Percentiles rank a stretch among this genome's conserved stretches.
Evolutionary conservation across 345 rosid genomes (phyloP).

Genomic region (Boechera stricta): DNA sequence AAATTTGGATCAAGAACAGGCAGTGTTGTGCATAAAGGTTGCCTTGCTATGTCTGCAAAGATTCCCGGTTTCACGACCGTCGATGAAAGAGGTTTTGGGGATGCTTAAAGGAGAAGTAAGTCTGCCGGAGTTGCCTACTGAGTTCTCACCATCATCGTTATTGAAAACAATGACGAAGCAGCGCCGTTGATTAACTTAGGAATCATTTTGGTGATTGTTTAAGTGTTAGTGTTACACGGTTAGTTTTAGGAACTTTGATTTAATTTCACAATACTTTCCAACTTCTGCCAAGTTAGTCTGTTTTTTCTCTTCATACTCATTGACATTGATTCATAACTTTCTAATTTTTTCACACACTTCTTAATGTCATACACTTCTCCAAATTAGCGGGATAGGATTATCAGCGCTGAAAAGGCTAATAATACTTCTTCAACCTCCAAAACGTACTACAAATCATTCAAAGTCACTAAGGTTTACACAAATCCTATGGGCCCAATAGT

Average conservation of each 20-base stretch:
- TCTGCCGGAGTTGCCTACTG: constrained; percentile 74
- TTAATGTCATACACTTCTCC: neutral
- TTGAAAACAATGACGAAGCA: constrained; percentile 53
- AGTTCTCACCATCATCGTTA: constrained; percentile 83
- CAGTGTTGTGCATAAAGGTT: constrained; percentile 74
- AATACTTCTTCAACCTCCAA: neutral
- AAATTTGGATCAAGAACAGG: constrained; percentile 70
- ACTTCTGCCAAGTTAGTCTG: neutral
- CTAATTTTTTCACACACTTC: neutral
- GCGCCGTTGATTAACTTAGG: constrained; percentile 41
- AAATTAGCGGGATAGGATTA: neutral
- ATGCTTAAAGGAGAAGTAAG: constrained; percentile 72
- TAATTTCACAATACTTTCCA: neutral
- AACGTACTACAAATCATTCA: neutral
- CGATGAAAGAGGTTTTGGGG: constrained; percentile 76
- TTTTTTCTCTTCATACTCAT: constrained; percentile 4
- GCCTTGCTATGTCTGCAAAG: constrained; percentile 88
- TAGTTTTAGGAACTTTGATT: constrained; percentile 17
- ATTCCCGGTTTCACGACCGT: constrained; percentile 73
- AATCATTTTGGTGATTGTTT: constrained; percentile 1
- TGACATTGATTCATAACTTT: neutral
- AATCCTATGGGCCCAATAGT: constrained; percentile 9
- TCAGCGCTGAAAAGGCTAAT: neutral
- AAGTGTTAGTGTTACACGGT: constrained; percentile 1
- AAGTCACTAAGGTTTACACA: neutral